Evolutionary conservation across 805 yeast genomes (phyloP), one percentile per base, ranked within the genome.

Genomic region (Zygoascus ofunaensis): DNA sequence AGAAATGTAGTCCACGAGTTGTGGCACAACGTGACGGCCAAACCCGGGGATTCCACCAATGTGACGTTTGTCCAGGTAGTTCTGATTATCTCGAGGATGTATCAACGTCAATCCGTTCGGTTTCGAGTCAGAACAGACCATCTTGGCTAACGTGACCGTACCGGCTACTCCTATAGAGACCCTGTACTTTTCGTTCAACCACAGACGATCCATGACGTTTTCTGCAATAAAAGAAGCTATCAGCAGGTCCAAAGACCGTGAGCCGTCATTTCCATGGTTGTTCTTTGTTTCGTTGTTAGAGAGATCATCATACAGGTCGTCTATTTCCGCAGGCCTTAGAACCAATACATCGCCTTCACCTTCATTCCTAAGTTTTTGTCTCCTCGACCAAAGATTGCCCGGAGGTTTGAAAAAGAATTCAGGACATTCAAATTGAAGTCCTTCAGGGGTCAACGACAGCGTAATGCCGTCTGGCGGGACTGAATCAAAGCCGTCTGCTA

Each of bases 131-230:
- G 47, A 43, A 17, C 61, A 51, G 2, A 51, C 57, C 54, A 61
- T 56, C 41, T 61, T 61, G 21, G 64, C 61, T 17, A 54, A 34
- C 4, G 54, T 51, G 26, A 52, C 56, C 23, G 57, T 51, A 2
- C 48, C 21, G 3, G 55, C 63, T 4, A 59, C 57, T 17, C 65
- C 65, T 20, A 61, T 55, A 1, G 63, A 57, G 48, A 62, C 58
- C 18, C 54, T 46, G 40, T 53, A 59, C 2, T 58, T 59, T 12
- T 43, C 45, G 23, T 56, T 61, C 12, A 53, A 37, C 37, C 39
- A 33, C 30, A 61, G 53, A 4, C 50, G 39, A 38, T 58, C 60
- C 41, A 50, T 50, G 7, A 61, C 26, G 35, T 56, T 46, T 14
- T 37, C 38, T 3, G 62, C 64, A 1, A 59, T 17, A 28, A 53